Base-by-base conservation (phyloP, 2,329 filamentous ascomycete genomes). In the Colletotrichum sublineola region DNA sequence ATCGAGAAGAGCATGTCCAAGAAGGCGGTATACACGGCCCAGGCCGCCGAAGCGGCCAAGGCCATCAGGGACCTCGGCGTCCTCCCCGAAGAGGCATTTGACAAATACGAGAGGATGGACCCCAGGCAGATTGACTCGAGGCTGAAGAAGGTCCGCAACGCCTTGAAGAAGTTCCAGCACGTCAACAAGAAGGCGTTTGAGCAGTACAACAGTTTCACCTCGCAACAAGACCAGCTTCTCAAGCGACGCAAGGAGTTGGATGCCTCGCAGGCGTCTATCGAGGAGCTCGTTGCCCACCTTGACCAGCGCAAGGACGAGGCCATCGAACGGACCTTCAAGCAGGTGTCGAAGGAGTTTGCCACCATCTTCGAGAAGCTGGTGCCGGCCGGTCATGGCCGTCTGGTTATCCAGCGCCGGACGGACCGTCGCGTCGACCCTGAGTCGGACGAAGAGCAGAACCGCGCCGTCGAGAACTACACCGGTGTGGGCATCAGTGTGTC, bases 171-270 rank as follows among this genome's bases (percentile, higher is more conserved):
- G 81, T 98, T 96, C 84, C 94, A 95, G 67, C 94, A 98, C 78
- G 95, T 99, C 84, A 99, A 99, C 89, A 99, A 98, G 85, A 98
- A 99, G 84, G 96, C 96, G 0, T 97, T 98, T 80, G 97, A 99
- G 83, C 96, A 99, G 81, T 99, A 98, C 85, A 97, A 96, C 84
- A 97, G 92, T 84, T 99, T 98, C 81, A 98, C 96, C 9, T 93
- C 92, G 63, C 94, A 98, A 82, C 93, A 97, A 69, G 95, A 97
- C 74, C 92, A 93, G 31, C 87, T 99, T 24, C 93, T 93, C 62
- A 93, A 93, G 78, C 93, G 96, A 76, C 91, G 96, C 62, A 90
- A 92, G 77, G 96, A 98, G 80, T 90, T 99, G 14, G 94, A 97
- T 77, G 91, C 91, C 18, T 96, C 94, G 3, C 94, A 97, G 76